phyloP scores from a whole-genome alignment of 805 yeast species.

The Ogataea naganishii region DNA sequence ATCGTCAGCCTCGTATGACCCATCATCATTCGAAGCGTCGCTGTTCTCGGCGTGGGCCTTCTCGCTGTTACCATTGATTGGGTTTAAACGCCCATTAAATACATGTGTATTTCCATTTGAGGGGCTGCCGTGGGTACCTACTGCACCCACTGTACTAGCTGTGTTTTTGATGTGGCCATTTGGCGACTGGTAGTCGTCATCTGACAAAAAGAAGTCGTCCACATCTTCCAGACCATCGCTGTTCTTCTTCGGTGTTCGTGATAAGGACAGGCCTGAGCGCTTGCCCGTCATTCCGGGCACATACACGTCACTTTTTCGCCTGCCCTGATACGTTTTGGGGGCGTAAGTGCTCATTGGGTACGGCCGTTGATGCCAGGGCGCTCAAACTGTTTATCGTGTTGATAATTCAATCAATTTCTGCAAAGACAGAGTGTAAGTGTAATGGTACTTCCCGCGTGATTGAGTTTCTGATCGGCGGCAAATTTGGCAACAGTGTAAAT shows the following conservation, averaged over 20 bases:
- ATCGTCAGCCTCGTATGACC: slow-evolving; percentile 18
- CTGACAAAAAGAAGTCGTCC: slow-evolving; percentile 51
- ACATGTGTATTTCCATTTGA: slow-evolving; percentile 7
- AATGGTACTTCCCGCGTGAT: too few species aligned
- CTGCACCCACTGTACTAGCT: slow-evolving; percentile 1
- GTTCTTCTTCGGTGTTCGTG: slow-evolving; percentile 36
- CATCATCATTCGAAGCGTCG: slow-evolving; percentile 8
- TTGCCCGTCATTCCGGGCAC: slow-evolving; percentile 53
- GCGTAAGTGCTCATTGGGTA: too few species aligned
- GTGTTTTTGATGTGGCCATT: slow-evolving; percentile 7
- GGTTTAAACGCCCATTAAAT: too few species aligned
- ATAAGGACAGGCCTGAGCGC: slow-evolving; percentile 46
- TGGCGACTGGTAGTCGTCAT: slow-evolving; percentile 33
- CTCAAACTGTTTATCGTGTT: too few species aligned
- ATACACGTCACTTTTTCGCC: slow-evolving; percentile 29
- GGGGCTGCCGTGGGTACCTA: slow-evolving; percentile 2
- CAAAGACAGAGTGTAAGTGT: too few species aligned
- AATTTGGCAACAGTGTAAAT: too few species aligned
- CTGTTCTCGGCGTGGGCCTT: slow-evolving; percentile 9
- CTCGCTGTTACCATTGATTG: slow-evolving; percentile 1
- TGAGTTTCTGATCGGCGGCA: too few species aligned
- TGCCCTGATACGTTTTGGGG: too few species aligned
- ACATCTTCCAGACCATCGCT: slow-evolving; percentile 59
- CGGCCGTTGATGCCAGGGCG: too few species aligned
- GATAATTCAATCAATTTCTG: slow-evolving; percentile 1